These are phyloP conservation scores for Hemileia vastatrix DNA, from an alignment of 1,284 basidiomycete species.

Conservation along the genomic window DNA sequence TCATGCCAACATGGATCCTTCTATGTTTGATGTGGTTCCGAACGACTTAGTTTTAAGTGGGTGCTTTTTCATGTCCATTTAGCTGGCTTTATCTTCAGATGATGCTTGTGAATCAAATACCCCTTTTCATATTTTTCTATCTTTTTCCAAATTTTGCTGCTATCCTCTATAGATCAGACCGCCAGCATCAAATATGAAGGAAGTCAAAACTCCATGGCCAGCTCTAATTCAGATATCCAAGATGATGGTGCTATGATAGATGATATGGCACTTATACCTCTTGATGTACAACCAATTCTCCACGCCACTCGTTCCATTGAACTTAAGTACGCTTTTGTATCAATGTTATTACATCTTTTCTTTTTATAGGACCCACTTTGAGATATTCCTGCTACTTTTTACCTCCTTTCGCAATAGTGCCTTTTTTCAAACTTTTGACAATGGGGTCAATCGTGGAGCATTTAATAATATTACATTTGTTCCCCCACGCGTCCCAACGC, in stretches of 20 bases:
- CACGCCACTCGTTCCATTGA: conserved; percentile 11
- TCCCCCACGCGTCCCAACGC: conserved; percentile 17
- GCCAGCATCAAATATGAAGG: conserved; percentile 64
- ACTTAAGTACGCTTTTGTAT: conserved; percentile 5
- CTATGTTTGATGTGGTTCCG: conserved; percentile 77
- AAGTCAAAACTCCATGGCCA: no score
- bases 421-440: conserved; percentile 18
- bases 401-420: conserved; percentile 2
- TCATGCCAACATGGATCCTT: conserved; percentile 72
- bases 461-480: conserved; percentile 18
- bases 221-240: conserved; percentile 51
- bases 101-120: neutral
- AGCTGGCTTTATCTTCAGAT: neutral
- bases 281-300: neutral
- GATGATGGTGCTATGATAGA: conserved; percentile 2
- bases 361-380: no score
- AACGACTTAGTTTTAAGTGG: conserved; percentile 60
- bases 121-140: neutral
- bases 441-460: conserved; percentile 14
- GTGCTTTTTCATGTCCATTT: neutral
- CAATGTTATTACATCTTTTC: neutral
- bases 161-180: conserved; percentile 48
- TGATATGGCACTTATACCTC: conserved; percentile 8
- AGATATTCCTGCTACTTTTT: neutral
- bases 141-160: neutral